Conservation (phyloP, 2,329 filamentous ascomycete genomes). For the Tothia fuscella region DNA sequence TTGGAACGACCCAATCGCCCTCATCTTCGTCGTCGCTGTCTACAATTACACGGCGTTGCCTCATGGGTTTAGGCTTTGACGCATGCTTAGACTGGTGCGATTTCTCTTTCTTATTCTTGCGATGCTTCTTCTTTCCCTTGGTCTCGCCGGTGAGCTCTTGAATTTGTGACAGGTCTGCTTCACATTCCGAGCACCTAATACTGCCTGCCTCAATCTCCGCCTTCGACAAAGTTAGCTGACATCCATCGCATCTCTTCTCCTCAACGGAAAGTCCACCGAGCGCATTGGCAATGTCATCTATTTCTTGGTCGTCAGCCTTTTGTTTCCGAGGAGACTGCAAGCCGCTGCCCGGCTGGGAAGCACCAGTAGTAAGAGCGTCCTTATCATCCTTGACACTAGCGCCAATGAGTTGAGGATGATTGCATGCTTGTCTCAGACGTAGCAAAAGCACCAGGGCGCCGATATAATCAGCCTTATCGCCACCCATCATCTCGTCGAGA, state of each 20-base stretch:
- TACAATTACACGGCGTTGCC: constrained; percentile 33
- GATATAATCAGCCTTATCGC: constrained; percentile 72
- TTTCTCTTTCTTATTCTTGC: constrained; percentile 15
- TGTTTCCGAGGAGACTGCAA: constrained; percentile 23
- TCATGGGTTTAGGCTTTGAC: constrained; percentile 10
- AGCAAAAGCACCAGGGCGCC: constrained; percentile 88
- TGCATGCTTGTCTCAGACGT: constrained; percentile 82
- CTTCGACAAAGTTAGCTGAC: constrained; percentile 54
- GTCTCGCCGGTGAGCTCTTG: constrained; percentile 14
- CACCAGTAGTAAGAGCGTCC: constrained; percentile 62
- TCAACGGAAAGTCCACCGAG: constrained; percentile 74
- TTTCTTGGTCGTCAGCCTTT: constrained; percentile 43
- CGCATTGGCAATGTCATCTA: constrained; percentile 76
- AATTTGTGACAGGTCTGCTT: constrained; percentile 54
- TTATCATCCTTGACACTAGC: constrained; percentile 78
- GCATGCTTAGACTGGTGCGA: constrained; percentile 14
- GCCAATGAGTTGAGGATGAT: constrained; percentile 81
- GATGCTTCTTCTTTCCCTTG: constrained; percentile 18
- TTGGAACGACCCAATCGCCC: constrained; percentile 68
- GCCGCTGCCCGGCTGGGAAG: constrained; percentile 28
- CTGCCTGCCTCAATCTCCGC: constrained; percentile 41
- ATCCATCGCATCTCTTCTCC: constrained; percentile 71
- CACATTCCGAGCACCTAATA: constrained; percentile 61
- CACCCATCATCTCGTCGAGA: constrained; percentile 78
- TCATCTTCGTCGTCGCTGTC: constrained; percentile 58